Conservation (phyloP, 306 rosid species). For the Cicer pinnatifidum region DNA sequence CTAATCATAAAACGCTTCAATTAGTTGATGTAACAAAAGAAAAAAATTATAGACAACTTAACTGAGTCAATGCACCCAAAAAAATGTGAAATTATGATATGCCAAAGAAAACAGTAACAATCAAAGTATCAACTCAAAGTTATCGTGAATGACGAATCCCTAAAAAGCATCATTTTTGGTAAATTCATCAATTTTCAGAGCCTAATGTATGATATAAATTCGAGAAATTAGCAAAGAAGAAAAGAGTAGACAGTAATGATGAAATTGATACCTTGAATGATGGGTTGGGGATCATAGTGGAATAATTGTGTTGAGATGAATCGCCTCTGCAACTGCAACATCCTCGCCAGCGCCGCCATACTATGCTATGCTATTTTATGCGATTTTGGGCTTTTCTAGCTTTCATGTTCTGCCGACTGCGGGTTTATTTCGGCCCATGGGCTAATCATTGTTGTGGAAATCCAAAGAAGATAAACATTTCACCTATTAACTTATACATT, state of each 20-base stretch:
- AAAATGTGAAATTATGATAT: neutral
- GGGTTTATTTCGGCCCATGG: neutral
- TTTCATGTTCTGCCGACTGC: too few relatives aligned
- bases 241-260: neutral
- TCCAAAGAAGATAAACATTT: too few relatives aligned
- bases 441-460: neutral
- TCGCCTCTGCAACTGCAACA: slow-evolving; percentile 64
- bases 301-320: slow-evolving; percentile 45
- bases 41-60: too few relatives aligned
- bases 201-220: neutral
- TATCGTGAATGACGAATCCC: neutral
- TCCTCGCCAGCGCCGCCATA: slow-evolving; percentile 43
- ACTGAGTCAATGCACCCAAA: neutral
- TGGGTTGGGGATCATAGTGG: slow-evolving; percentile 17
- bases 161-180: neutral
- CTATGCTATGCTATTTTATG: neutral
- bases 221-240: neutral
- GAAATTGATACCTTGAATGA: slow-evolving; percentile 43
- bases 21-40: neutral
- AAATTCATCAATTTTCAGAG: neutral
- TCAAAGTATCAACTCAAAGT: neutral
- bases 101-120: neutral
- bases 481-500: too few relatives aligned
- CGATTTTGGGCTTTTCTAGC: neutral
- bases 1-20: neutral